Percentiles rank a stretch among this genome's conserved stretches.
These are phyloP conservation scores for Aureobasidium namibiae DNA, from an alignment of 2,329 filamentous ascomycete genomes.

Conservation along the genomic window DNA sequence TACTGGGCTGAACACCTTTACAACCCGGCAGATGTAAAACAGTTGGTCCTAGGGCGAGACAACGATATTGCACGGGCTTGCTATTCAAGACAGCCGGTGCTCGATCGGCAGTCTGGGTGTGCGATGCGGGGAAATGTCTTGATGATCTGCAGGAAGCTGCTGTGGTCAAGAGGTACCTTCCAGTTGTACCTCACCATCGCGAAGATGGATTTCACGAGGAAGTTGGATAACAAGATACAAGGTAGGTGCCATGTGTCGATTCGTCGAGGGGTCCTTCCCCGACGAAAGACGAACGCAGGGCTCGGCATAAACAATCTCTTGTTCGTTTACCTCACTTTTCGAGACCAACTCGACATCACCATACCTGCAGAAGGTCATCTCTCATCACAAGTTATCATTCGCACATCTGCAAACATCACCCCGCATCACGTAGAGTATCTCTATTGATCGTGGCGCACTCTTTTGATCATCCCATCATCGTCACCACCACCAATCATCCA, in stretches of 20 bases:
- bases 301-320: background rate
- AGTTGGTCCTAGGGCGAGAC: background rate
- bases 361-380: constrained; percentile 3
- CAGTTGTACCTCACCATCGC: background rate
- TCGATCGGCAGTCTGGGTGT: background rate
- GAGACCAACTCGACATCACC: background rate
- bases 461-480: background rate
- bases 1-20: background rate
- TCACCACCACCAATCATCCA: constrained; percentile 8
- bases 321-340: background rate
- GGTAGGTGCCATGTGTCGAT: background rate
- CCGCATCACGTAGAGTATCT: constrained; percentile 1
- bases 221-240: background rate
- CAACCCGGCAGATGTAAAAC: background rate
- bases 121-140: constrained; percentile 2
- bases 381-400: background rate
- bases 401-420: constrained; percentile 8
- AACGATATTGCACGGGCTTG: background rate
- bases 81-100: background rate
- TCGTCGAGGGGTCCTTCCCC: background rate
- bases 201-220: background rate
- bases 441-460: background rate
- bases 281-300: background rate
- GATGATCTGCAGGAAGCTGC: background rate
- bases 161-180: background rate